Percentiles rank a stretch among this genome's conserved stretches.
These are phyloP conservation scores for Agrostemma githago DNA, from an alignment of 148 eudicot genomes.

Conservation along the genomic window DNA sequence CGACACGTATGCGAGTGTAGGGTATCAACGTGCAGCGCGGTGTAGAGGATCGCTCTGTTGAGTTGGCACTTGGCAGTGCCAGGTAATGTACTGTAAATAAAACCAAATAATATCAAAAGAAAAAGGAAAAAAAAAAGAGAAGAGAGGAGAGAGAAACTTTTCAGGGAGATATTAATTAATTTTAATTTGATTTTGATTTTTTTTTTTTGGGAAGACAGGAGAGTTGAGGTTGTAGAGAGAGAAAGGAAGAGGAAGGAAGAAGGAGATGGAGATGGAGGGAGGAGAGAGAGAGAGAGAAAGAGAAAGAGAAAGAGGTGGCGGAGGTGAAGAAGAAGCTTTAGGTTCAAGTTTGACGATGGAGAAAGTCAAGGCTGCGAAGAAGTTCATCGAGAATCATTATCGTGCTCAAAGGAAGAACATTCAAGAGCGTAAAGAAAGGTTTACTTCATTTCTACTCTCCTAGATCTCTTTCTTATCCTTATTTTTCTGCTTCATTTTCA, in stretches of 20 bases:
- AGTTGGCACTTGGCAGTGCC: constrained; percentile 38
- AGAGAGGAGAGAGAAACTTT: neutral
- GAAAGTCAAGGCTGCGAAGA: constrained; percentile 88
- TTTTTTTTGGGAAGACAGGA: neutral
- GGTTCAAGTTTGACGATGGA: constrained; percentile 97
- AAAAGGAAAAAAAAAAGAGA: neutral
- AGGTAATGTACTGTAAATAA: constrained; percentile 18
- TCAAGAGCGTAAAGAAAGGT: constrained; percentile 85
- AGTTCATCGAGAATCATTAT: constrained; percentile 91
- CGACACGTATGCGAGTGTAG: neutral
- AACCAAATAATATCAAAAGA: neutral
- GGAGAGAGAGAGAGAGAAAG: constrained; percentile 23
- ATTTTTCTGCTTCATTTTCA: neutral
- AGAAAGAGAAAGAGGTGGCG: too few relatives aligned
- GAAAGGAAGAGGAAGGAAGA: constrained; percentile 3
- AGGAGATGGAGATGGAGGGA: constrained; percentile 26
- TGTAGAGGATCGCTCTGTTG: constrained; percentile 19
- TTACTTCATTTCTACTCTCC: constrained; percentile 2
- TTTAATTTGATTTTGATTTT: neutral
- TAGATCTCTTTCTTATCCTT: constrained; percentile 10
- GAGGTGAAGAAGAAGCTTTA: constrained; percentile 51
- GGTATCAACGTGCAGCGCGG: neutral
- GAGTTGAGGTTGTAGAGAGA: constrained; percentile 12
- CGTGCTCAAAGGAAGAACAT: constrained; percentile 87
- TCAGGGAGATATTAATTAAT: neutral